Evolutionary conservation across 345 rosid genomes (phyloP).

Genomic region (Turritis glabra): DNA sequence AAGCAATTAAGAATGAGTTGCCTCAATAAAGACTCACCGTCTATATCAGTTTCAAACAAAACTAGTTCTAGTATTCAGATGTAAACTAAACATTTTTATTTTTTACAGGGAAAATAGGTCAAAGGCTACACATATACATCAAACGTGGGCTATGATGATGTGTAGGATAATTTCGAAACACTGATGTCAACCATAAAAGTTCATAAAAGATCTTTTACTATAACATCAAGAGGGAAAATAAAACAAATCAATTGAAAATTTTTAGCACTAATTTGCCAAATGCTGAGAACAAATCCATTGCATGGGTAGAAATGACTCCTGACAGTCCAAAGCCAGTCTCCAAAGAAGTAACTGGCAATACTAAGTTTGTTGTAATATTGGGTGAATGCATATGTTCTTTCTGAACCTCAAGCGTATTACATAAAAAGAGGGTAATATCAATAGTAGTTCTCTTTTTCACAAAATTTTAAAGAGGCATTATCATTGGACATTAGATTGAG

Average conservation of each 20-base stretch:
- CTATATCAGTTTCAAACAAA: neutral
- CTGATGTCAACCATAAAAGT: neutral
- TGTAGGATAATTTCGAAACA: neutral
- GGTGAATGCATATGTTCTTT: neutral
- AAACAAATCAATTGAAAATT: neutral
- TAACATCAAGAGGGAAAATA: neutral
- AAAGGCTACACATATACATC: neutral
- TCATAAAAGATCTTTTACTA: neutral
- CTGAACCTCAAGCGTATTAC: neutral
- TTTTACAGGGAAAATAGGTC: neutral
- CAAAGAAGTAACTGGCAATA: neutral
- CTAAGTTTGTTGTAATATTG: neutral
- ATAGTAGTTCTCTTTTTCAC: neutral
- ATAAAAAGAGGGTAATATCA: neutral
- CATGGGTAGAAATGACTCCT: neutral
- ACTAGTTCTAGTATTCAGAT: neutral
- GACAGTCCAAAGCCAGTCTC: neutral
- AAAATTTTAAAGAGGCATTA: neutral
- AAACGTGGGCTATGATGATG: neutral
- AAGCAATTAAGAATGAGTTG: neutral
- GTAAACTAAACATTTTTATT: neutral
- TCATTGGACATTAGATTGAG: neutral
- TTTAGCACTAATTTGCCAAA: neutral
- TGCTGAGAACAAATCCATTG: neutral
- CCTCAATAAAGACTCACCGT: neutral